phyloP scores from a whole-genome alignment of 345 rosid species.

The Acer yangbiense region DNA sequence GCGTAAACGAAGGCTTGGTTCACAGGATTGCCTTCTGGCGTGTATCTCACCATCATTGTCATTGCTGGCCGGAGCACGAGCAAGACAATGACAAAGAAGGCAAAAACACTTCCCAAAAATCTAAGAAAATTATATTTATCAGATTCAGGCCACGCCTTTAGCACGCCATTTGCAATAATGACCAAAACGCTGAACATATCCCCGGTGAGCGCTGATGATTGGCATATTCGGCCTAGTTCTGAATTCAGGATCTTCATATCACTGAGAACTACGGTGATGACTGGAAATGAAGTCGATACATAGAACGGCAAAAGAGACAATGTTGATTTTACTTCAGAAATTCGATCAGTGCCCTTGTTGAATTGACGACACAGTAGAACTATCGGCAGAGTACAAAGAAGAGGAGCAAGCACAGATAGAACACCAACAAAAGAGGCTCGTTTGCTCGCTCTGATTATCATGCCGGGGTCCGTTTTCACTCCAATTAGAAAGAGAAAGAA shows the following conservation, averaged over 20 bases:
- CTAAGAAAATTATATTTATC: not conserved
- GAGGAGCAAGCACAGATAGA: slow-evolving; percentile 27
- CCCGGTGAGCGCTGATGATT: slow-evolving; percentile 17
- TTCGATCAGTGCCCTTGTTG: too few species aligned
- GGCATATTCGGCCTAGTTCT: slow-evolving; percentile 26
- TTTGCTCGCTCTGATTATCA: slow-evolving; percentile 13
- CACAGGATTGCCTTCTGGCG: slow-evolving; percentile 13
- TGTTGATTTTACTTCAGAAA: too few species aligned
- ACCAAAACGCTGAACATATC: not conserved
- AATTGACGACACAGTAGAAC: not conserved
- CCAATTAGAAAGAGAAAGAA: slow-evolving; percentile 24
- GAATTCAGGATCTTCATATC: slow-evolving; percentile 21
- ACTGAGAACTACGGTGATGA: slow-evolving; percentile 42
- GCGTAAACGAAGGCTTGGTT: not conserved
- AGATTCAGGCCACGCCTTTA: not conserved
- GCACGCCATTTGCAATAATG: accelerated
- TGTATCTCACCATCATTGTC: not conserved
- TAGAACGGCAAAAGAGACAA: slow-evolving; percentile 20
- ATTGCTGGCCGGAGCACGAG: not conserved
- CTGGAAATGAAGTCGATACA: slow-evolving; percentile 31
- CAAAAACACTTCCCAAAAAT: not conserved
- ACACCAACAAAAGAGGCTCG: slow-evolving; percentile 20
- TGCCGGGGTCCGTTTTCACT: slow-evolving; percentile 31
- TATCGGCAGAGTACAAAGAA: not conserved
- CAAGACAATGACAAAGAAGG: not conserved